Percentiles rank a stretch among this genome's conserved stretches.
These are phyloP conservation scores for Backusella macrospora DNA, from an alignment of 192 early-diverging fungal species.

Conservation along the genomic window DNA sequence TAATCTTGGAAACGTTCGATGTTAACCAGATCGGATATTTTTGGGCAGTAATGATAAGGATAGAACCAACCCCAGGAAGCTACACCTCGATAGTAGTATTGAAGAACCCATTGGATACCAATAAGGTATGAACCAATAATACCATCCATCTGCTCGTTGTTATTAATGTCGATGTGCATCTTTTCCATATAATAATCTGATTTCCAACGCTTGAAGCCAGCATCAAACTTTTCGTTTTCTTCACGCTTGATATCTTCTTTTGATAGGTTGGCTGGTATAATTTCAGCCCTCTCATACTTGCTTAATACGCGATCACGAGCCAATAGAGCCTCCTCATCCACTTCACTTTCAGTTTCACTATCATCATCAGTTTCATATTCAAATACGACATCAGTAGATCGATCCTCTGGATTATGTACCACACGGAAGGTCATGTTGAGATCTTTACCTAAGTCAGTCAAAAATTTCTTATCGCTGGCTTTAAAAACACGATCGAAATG, in stretches of 20 bases:
- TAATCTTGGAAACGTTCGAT: constrained; percentile 59
- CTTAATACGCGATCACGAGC: constrained; percentile 58
- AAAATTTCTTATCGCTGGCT: constrained; percentile 54
- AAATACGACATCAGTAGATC: constrained; percentile 46
- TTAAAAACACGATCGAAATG: constrained; percentile 49
- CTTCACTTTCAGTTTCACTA: constrained; percentile 43
- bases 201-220: constrained; percentile 68
- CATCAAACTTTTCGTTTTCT: constrained; percentile 68
- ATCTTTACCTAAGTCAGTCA: constrained; percentile 45
- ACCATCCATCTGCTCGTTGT: constrained; percentile 48
- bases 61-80: constrained; percentile 99
- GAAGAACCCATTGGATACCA: constrained; percentile 97
- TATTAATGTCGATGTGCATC: constrained; percentile 48
- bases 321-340: constrained; percentile 46
- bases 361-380: constrained; percentile 51
- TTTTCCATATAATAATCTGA: constrained; percentile 55
- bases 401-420: constrained; percentile 35
- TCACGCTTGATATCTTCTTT: constrained; percentile 51
- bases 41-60: constrained; percentile 96
- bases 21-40: constrained; percentile 71
- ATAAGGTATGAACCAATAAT: constrained; percentile 82
- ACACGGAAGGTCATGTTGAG: constrained; percentile 47
- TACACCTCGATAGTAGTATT: constrained; percentile 96
- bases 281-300: constrained; percentile 54
- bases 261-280: constrained; percentile 47